These are phyloP conservation scores for Domatiomyces globalis DNA, from an alignment of 2,329 filamentous ascomycete species.

Conservation along the genomic window DNA sequence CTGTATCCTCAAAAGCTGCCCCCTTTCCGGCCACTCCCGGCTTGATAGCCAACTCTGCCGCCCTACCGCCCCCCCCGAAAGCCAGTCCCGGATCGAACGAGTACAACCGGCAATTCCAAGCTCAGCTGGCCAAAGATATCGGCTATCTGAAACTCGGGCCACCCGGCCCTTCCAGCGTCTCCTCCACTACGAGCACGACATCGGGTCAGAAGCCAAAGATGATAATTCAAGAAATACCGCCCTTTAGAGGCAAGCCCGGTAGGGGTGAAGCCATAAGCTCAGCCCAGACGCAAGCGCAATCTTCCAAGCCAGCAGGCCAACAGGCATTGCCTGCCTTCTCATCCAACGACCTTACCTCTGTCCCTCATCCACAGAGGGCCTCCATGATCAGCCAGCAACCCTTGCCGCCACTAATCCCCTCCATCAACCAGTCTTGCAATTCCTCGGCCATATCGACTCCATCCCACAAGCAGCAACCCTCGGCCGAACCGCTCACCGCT, in stretches of 20 bases:
- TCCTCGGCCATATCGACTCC: conserved; percentile 29
- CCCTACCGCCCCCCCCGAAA: conserved; percentile 30
- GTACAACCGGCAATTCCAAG: conserved; percentile 29
- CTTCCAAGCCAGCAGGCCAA: conserved; percentile 15
- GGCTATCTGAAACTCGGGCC: conserved; percentile 25
- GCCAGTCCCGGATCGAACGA: conserved; percentile 27
- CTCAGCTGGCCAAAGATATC: conserved; percentile 29
- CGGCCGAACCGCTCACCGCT: conserved; percentile 65
- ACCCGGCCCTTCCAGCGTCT: background rate
- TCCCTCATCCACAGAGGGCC: conserved; percentile 7
- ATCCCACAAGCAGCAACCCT: conserved; percentile 23
- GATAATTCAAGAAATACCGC: conserved; percentile 23
- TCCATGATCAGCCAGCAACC: conserved; percentile 10
- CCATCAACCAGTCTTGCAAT: conserved; percentile 5
- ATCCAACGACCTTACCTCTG: conserved; percentile 11
- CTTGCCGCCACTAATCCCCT: conserved; percentile 8
- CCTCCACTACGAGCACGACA: conserved; percentile 5
- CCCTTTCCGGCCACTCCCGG: conserved; percentile 10
- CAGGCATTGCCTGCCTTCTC: conserved; percentile 21
- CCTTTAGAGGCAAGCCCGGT: conserved; percentile 21
- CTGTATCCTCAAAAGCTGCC: conserved; percentile 24
- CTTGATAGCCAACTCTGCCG: conserved; percentile 33
- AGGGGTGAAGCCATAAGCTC: conserved; percentile 15
- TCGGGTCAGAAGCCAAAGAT: conserved; percentile 20
- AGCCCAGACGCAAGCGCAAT: conserved; percentile 14